These are phyloP conservation scores for Fusarium chuoi DNA, from an alignment of 2,329 filamentous ascomycete genomes.

Conservation along the genomic window DNA sequence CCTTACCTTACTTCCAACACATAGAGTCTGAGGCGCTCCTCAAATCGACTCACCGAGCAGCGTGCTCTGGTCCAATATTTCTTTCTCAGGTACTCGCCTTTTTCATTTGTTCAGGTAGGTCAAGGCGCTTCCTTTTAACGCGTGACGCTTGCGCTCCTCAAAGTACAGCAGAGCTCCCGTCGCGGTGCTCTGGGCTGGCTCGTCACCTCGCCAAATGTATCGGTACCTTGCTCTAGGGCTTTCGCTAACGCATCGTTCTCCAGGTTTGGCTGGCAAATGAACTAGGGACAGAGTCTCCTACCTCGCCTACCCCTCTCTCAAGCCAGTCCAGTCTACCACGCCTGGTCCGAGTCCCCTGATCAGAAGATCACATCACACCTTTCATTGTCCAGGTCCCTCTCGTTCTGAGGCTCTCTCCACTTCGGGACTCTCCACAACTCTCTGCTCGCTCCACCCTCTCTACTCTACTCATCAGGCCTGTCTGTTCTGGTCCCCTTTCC, in stretches of 20 bases:
- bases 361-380: slow-evolving; percentile 35
- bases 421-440: slow-evolving; percentile 28
- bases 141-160: slow-evolving; percentile 3
- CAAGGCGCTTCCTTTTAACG: not conserved
- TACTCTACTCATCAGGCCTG: not conserved
- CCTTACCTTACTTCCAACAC: not conserved
- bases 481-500: not conserved
- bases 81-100: not conserved
- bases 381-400: slow-evolving; percentile 14
- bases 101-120: slow-evolving; percentile 16
- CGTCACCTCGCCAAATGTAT: slow-evolving; percentile 28
- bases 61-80: slow-evolving; percentile 5
- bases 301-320: slow-evolving; percentile 28
- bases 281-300: slow-evolving; percentile 35
- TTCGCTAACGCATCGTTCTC: slow-evolving; percentile 38
- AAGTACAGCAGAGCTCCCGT: slow-evolving; percentile 1
- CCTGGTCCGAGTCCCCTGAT: slow-evolving; percentile 25
- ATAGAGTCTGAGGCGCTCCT: slow-evolving; percentile 14
- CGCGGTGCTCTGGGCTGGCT: slow-evolving; percentile 10
- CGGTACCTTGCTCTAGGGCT: slow-evolving; percentile 40
- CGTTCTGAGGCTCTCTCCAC: slow-evolving; percentile 30
- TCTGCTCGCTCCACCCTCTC: slow-evolving; percentile 28
- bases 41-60: slow-evolving; percentile 1
- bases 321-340: slow-evolving; percentile 8
- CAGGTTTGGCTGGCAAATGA: slow-evolving; percentile 38